Percentiles rank a stretch among this genome's conserved stretches.
Conservation (phyloP, 2,329 filamentous ascomycete species). For the Ascochyta clinopodiicola region DNA sequence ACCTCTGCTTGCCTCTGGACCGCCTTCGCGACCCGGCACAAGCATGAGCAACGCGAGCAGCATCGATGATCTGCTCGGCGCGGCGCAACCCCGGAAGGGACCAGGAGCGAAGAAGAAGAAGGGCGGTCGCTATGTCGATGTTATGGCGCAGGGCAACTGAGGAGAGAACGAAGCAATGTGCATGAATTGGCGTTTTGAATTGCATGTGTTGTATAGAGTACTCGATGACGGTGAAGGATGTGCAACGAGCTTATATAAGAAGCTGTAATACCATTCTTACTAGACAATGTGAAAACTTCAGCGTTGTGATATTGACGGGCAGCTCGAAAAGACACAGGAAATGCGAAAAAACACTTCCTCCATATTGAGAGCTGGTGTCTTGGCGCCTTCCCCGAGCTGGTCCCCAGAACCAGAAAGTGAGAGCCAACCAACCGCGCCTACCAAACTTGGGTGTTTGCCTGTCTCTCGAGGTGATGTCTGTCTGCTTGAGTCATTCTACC, state of each 20-base stretch:
- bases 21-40: conserved; percentile 65
- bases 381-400: not conserved
- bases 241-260: conserved; percentile 5
- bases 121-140: conserved; percentile 89
- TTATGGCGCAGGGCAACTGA: conserved; percentile 66
- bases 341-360: not conserved
- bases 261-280: conserved; percentile 4
- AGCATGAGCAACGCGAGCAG: conserved; percentile 91
- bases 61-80: conserved; percentile 89
- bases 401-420: not conserved
- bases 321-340: no score
- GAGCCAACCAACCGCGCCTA: not conserved
- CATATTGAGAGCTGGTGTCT: not conserved
- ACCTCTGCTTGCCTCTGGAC: conserved; percentile 37
- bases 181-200: conserved; percentile 3
- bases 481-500: no score
- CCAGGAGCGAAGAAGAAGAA: conserved; percentile 70
- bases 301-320: not conserved
- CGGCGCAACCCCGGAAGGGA: conserved; percentile 72
- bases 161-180: not conserved
- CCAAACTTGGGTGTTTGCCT: not conserved
- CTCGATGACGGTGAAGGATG: not conserved
- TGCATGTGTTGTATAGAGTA: not conserved
- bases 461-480: no score
- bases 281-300: not conserved